A percentile compares a stretch with the other conserved stretches of the same genome.
phyloP scores from a whole-genome alignment of 208 protist genomes.

The Leishmania braziliensis region DNA sequence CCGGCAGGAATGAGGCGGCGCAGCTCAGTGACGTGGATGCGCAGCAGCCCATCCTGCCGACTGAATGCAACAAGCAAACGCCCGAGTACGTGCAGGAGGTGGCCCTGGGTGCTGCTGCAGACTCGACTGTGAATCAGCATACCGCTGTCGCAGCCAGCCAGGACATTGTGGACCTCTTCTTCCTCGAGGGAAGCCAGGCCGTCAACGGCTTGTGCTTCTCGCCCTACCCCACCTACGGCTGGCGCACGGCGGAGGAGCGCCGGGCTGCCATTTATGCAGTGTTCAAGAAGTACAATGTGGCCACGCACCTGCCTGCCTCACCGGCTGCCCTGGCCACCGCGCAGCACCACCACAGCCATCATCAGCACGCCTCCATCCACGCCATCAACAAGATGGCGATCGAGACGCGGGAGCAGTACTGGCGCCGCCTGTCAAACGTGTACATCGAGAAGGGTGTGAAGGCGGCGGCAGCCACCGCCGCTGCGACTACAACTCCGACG shows the following conservation, averaged over 20 bases:
- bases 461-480: neutral
- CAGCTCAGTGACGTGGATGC: neutral
- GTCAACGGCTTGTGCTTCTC: slow-evolving; percentile 47
- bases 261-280: slow-evolving; percentile 34
- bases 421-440: slow-evolving; percentile 39
- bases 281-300: slow-evolving; percentile 32
- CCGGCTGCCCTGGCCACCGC: slow-evolving; percentile 3
- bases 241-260: slow-evolving; percentile 35
- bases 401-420: slow-evolving; percentile 57
- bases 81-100: slow-evolving; percentile 7
- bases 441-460: slow-evolving; percentile 40
- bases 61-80: slow-evolving; percentile 26
- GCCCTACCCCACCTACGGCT: slow-evolving; percentile 45
- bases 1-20: neutral
- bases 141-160: slow-evolving; percentile 33
- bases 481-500: neutral
- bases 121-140: neutral
- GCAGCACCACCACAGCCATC: slow-evolving; percentile 8
- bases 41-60: neutral
- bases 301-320: slow-evolving; percentile 26
- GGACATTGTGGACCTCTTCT: slow-evolving; percentile 47
- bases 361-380: neutral
- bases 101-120: neutral
- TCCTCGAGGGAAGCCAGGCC: slow-evolving; percentile 45
- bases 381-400: neutral